Conservation (phyloP, 352 stramenopile species). For the Globisporangium middletonii region DNA sequence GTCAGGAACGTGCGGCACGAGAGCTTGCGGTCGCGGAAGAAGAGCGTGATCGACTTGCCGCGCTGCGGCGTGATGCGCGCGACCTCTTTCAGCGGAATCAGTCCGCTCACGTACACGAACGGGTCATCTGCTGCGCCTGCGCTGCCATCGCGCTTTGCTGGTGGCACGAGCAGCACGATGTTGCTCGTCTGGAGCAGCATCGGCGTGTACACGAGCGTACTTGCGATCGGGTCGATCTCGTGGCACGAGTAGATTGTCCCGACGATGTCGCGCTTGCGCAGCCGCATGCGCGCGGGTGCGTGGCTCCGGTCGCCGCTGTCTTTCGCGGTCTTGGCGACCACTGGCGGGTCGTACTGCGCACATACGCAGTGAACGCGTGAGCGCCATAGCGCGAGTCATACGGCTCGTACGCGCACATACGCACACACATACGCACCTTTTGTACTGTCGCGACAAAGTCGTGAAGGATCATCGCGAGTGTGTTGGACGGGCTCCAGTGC, state of each 20-base stretch:
- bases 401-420: too few species aligned
- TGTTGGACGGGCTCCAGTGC: conserved; percentile 75
- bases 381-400: not conserved
- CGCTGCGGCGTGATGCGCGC: conserved; percentile 68
- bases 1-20: conserved; percentile 71
- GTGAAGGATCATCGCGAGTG: conserved; percentile 60
- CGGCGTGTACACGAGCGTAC: conserved; percentile 43
- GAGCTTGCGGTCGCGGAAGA: conserved; percentile 61
- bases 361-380: not conserved
- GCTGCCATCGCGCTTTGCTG: conserved; percentile 4
- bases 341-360: conserved; percentile 25
- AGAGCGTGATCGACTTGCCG: conserved; percentile 73
- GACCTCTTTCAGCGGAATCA: conserved; percentile 62
- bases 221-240: conserved; percentile 54
- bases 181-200: conserved; percentile 69
- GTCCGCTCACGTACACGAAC: conserved; percentile 53
- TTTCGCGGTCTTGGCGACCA: conserved; percentile 10
- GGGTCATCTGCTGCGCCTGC: conserved; percentile 18
- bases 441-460: conserved; percentile 65
- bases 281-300: conserved; percentile 28
- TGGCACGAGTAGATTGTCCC: conserved; percentile 63
- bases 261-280: conserved; percentile 67
- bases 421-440: conserved; percentile 15
- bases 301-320: conserved; percentile 5
- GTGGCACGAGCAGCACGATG: conserved; percentile 40